Evolutionary conservation across 2,329 filamentous ascomycete genomes (phyloP), one percentile per base, ranked within the genome.

Genomic region (Fusarium caatingaense): DNA sequence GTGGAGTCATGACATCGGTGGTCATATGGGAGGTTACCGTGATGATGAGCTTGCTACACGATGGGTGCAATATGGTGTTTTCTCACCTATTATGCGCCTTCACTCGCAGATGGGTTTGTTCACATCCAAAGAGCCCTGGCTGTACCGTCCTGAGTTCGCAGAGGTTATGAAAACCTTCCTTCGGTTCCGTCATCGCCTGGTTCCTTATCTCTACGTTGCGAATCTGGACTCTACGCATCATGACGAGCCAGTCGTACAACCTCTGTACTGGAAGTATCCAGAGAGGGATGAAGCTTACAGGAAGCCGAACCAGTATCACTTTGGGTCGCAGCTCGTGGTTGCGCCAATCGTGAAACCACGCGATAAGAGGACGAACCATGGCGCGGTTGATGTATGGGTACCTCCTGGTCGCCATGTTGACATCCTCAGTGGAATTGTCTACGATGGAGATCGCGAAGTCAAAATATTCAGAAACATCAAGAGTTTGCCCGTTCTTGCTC

Each of bases 1-100:
- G 88, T 91, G 89, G 89, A 88, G 86, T 51, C 88, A 91, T 74
- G 89, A 91, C 67, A 89, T 91, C 28, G 89, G 89, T n/a, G 89
- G 89, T 0, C 89, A 91, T 73, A 85, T 87, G 70, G 74, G 77
- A 4, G 89, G 89, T 6, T 78, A 78, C 41, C 83, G 85, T 8
- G 86, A 88, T 51, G 88, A 89, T 53, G 87, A 91, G 71, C 79
- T 90, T 10, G 82, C 84, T 3, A 83, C 85, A 3, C 83, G 89
- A 20, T 91, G 88, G 89, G 82, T 89, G 1, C 89, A 91, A 72
- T 81, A 87, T 4, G 89, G 88, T 8, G 85, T 84, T 47, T 89
- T 88, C 74, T 89, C 87, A 0, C 88, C 88, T 4, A 85, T 91
- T 46, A 78, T 90, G 73, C 83, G 88, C 2, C 79, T 91, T 8